Base-by-base conservation (phyloP, 805 yeast species). In the Candida arabinofermentans region DNA sequence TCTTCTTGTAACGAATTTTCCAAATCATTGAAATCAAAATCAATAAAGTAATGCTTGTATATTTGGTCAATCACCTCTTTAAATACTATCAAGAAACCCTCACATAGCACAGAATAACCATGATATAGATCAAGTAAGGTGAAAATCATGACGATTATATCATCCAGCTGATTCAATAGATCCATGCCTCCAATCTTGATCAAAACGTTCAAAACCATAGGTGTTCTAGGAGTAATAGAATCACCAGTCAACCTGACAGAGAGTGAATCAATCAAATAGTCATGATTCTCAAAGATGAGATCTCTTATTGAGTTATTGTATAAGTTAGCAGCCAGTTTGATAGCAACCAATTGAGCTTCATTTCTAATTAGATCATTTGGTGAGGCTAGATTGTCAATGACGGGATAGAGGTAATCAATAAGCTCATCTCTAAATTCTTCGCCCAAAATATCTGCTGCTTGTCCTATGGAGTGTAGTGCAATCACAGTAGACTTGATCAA, bases 91-190 rank as follows among this genome's bases (percentile, higher is more conserved):
- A 89, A 85, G 44, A 87, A 81, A 1, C 87, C 86, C 43, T 81
- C 81, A 40, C 86, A 81, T 14, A 93, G 65, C 13, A 71, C 67
- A 2, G 80, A 66, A 59, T 91, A 91, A 0, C 91, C 95, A 62
- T 90, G 96, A 55, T 83, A 91, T 40, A 80, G 70, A 62, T 91
- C 98, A 37, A 91, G 69, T 27, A 90, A 65, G 16, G 81, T 77
- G 59, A 91, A 88, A 47, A 88, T 72, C 3, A 89, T 78, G 9
- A 46, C 40, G 16, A 91, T 66, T 1, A 91, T 70, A 59, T 91
- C 98, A 38, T 71, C 76, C 39, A 91, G 69, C 44, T 79, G 86
- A 24, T 72, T 70, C 12, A 88, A 65, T 19, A 88, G 66, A 24
- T 74, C 67, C 8, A 74, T 66, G 0, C 96, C 96, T 0, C 90